Evolutionary conservation across 768 basidiomycete genomes (phyloP), one percentile per base, ranked within the genome.

Genomic region (Phylloporus sp.): DNA sequence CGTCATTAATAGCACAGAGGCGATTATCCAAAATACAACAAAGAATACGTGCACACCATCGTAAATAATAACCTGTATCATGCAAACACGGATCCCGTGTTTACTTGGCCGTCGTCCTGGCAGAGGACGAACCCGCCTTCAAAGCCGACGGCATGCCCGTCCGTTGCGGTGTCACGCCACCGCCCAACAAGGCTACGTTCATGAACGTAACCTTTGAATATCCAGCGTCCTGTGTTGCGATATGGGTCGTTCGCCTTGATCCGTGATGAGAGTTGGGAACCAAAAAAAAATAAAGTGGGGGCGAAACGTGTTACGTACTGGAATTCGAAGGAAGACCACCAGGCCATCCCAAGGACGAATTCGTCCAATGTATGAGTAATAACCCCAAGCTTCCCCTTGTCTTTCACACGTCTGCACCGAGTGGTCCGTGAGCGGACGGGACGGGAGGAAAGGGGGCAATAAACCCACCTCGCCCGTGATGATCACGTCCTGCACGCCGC

Each of bases 151-250:
- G 57, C 56, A 42, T 69, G 59, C 15, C 61, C 56, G 21, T 61
- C 58, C 1, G 72, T 78, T 32, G 63, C 61, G 18, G 73, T 77
- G 48, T 77, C 77, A 42, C 78, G 71, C 78, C 78, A 78, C 18
- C 75, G 68, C 28, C 78, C 79, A 29, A 76, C 76, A 31, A 80
- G 63, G 57, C 73, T 78, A 23, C 64, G 60, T 52, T 68, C 69
- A 42, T 79, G 70, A 36, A 79, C 47, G 55, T 80, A 79, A 40
- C 78, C 77, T 49, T 69, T 75, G 42, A 79, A 79, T 42, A 79
- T 57, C 75, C 71, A 79, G 23, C 61, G 69, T 10, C 78, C 76
- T 13, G 62, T 47, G 40, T 62, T 42, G 27, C 43, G 54, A 38
- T 66, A 53, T 4, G 38, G 58, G 20, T 65, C 55, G 50, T 71